Evolutionary conservation across 805 yeast species (phyloP).

Genomic region (Cyberlindnera maritima): DNA sequence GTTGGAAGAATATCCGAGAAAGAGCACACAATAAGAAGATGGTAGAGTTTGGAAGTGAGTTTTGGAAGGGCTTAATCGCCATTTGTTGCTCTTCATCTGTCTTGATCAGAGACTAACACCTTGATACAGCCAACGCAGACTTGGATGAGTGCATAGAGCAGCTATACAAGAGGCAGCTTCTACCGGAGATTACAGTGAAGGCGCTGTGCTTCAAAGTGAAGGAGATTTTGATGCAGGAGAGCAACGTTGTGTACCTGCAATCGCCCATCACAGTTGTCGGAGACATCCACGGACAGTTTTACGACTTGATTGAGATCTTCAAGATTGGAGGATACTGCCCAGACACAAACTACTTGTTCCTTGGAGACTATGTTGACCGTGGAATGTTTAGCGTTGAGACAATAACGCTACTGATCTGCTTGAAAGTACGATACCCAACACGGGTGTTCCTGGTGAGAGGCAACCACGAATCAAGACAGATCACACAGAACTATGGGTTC

Average conservation of each 20-base stretch:
- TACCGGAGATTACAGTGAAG: conserved; percentile 67
- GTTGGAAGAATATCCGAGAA: neutral
- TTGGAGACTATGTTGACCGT: conserved; percentile 96
- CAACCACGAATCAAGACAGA: conserved; percentile 94
- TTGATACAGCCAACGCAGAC: conserved; percentile 32
- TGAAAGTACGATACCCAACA: conserved; percentile 84
- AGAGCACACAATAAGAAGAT: neutral
- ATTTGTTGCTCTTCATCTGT: too few species aligned
- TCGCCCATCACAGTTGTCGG: conserved; percentile 96
- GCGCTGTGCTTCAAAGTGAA: conserved; percentile 80
- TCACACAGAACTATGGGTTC: conserved; percentile 96
- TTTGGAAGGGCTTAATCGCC: neutral
- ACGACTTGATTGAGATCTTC: conserved; percentile 89
- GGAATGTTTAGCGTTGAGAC: conserved; percentile 95
- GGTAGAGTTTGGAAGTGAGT: conserved; percentile 1
- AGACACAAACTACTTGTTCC: conserved; percentile 84
- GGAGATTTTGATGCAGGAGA: conserved; percentile 72
- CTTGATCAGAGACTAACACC: conserved; percentile 3
- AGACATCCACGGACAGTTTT: conserved; percentile 96
- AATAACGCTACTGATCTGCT: conserved; percentile 73
- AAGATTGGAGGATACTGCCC: conserved; percentile 93
- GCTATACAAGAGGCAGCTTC: conserved; percentile 57
- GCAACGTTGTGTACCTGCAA: conserved; percentile 79
- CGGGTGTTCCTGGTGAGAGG: conserved; percentile 85
- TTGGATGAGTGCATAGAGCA: conserved; percentile 71